A percentile compares a stretch with the other conserved stretches of the same genome.
Evolutionary conservation across 345 rosid species (phyloP).

Genomic region (Eucalyptus marginata): DNA sequence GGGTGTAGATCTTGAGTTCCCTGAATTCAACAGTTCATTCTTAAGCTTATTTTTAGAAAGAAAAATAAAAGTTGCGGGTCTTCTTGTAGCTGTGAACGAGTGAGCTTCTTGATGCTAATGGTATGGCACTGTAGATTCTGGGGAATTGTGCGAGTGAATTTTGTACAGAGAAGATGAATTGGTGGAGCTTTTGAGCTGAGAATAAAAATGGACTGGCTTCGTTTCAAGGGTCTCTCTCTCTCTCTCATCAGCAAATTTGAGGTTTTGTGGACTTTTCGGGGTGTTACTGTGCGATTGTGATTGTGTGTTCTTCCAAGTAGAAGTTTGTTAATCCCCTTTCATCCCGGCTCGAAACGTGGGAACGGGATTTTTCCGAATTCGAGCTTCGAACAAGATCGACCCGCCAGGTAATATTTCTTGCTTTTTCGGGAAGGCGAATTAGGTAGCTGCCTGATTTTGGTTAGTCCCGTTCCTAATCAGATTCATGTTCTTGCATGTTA

Average conservation of each 20-base stretch:
- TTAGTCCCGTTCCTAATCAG: background rate
- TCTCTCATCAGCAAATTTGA: conserved; percentile 1
- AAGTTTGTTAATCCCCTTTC: conserved; percentile 1
- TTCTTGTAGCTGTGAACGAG: background rate
- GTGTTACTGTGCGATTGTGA: background rate
- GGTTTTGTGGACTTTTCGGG: conserved; percentile 1
- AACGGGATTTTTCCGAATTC: background rate
- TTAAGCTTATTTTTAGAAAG: background rate
- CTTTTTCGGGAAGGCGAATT: background rate
- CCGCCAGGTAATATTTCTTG: background rate
- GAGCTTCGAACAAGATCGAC: background rate
- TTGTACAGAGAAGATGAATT: background rate
- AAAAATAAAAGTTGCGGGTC: background rate
- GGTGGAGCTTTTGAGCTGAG: background rate
- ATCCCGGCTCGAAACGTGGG: background rate
- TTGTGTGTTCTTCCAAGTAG: background rate
- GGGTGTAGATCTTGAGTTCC: background rate
- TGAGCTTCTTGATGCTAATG: background rate
- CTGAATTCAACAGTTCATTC: background rate
- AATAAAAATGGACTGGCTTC: background rate
- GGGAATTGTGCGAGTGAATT: background rate
- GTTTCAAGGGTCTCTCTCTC: background rate
- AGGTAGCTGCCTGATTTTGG: background rate
- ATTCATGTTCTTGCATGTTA: background rate
- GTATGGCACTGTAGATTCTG: background rate